These are phyloP conservation scores for Phytopythium sindhum DNA, from an alignment of 352 stramenopile genomes.

Conservation along the genomic window DNA sequence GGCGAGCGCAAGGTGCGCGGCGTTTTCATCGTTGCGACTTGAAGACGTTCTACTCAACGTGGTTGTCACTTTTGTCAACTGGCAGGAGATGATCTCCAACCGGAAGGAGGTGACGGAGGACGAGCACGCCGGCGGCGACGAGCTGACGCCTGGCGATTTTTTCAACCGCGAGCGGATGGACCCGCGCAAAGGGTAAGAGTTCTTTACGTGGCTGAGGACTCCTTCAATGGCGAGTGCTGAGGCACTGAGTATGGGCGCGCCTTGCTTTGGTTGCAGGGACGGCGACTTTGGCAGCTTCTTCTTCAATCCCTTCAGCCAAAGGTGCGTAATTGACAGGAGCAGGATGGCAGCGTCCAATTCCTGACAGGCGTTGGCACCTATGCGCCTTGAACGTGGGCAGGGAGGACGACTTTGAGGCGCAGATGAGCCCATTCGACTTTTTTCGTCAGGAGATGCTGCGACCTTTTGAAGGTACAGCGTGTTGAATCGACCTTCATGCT, in stretches of 20 bases:
- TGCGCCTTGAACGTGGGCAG: constrained; percentile 13
- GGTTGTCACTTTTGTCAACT: neutral
- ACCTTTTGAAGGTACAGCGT: constrained; percentile 57
- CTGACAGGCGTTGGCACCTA: constrained; percentile 4
- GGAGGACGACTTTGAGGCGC: constrained; percentile 68
- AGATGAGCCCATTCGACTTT: constrained; percentile 83
- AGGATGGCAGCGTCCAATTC: neutral
- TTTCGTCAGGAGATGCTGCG: constrained; percentile 76
- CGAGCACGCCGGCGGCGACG: constrained; percentile 45
- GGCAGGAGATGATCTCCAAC: constrained; percentile 70
- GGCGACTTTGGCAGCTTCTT: constrained; percentile 43
- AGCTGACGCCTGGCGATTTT: constrained; percentile 45
- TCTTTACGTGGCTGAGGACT: neutral
- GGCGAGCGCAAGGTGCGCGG: constrained; percentile 44
- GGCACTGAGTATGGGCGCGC: neutral
- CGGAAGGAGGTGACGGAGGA: constrained; percentile 75
- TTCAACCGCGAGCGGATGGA: constrained; percentile 75
- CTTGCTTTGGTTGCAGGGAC: constrained; percentile 11
- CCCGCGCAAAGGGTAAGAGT: constrained; percentile 30
- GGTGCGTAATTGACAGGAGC: constrained; percentile 21
- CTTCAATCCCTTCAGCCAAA: constrained; percentile 46
- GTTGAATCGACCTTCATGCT: neutral
- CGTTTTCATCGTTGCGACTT: neutral
- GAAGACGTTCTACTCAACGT: neutral
- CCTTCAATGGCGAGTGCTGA: neutral